A percentile compares a stretch with the other conserved stretches of the same genome.
These are phyloP conservation scores for Gigaspora rosea DNA, from an alignment of 192 early-diverging fungal species.

Conservation along the genomic window DNA sequence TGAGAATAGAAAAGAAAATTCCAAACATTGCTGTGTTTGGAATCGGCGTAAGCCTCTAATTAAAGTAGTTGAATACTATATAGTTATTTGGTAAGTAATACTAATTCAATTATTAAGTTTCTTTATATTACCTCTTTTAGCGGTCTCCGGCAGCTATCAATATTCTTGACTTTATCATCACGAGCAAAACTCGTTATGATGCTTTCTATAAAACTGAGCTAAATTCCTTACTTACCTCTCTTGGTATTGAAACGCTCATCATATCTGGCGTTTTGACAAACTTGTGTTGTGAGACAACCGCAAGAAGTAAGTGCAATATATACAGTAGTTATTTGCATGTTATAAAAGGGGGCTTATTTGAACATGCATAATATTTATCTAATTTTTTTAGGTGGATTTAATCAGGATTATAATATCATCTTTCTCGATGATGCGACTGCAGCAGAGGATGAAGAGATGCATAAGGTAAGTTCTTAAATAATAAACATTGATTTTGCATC, in stretches of 20 bases:
- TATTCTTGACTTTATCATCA: not conserved
- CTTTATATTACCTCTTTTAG: not conserved
- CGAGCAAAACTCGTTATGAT: not conserved
- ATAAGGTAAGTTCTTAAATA: not conserved
- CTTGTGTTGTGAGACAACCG: not conserved
- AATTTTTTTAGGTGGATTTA: not conserved
- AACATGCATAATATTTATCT: no score
- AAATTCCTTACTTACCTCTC: not conserved
- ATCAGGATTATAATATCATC: not conserved
- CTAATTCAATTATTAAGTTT: not conserved
- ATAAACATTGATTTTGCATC: no score
- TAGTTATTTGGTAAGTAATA: no score
- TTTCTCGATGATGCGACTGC: not conserved
- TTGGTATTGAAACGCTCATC: constrained; percentile 3
- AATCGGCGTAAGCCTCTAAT: no score
- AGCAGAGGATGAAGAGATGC: not conserved
- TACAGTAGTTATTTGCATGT: not conserved
- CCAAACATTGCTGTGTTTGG: no score
- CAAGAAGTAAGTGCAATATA: not conserved
- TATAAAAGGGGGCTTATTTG: no score
- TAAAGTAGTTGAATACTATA: no score
- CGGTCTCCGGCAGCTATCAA: not conserved
- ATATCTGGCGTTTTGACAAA: not conserved
- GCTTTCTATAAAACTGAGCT: not conserved
- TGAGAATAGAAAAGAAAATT: no score